These are phyloP conservation scores for Metschnikowia rubicola DNA, from an alignment of 805 yeast species.

Conservation along the genomic window DNA sequence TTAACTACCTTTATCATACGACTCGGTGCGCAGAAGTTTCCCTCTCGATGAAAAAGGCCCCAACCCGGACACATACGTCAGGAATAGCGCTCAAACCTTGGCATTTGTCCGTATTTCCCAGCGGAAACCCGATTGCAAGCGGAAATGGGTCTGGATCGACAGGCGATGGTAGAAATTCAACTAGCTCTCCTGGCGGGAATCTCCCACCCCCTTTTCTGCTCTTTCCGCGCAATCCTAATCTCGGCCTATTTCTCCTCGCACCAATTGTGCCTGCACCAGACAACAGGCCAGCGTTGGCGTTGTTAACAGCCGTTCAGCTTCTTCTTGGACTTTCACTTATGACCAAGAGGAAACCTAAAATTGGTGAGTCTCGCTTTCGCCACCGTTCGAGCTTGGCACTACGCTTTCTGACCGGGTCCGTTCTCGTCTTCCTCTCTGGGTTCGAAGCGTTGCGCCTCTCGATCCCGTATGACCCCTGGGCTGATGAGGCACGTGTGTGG, in stretches of 20 bases:
- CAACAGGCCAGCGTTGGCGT: constrained; percentile 50
- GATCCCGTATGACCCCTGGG: constrained; percentile 62
- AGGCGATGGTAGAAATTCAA: too few relatives aligned
- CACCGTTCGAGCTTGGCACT: constrained; percentile 6
- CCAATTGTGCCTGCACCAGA: constrained; percentile 75
- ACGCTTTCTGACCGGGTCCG: constrained; percentile 20
- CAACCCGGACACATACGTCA: not conserved
- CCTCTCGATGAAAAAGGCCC: too few relatives aligned
- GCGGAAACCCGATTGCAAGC: not conserved
- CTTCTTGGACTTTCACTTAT: constrained; percentile 38
- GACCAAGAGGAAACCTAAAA: constrained; percentile 11
- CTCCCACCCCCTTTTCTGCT: not conserved
- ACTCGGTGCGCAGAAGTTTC: too few relatives aligned
- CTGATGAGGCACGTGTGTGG: constrained; percentile 57
- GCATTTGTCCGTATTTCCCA: constrained; percentile 1
- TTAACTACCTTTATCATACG: too few relatives aligned
- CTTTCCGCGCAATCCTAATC: constrained; percentile 43
- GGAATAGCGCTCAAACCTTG: not conserved
- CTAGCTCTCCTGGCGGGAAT: too few relatives aligned
- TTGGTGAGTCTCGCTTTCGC: constrained; percentile 13
- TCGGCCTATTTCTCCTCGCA: constrained; percentile 63
- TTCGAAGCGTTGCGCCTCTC: constrained; percentile 53
- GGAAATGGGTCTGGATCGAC: too few relatives aligned
- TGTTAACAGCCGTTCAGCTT: constrained; percentile 52
- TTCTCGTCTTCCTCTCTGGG: constrained; percentile 50